Base-by-base conservation (phyloP, 345 rosid species). In the Pistacia vera region DNA sequence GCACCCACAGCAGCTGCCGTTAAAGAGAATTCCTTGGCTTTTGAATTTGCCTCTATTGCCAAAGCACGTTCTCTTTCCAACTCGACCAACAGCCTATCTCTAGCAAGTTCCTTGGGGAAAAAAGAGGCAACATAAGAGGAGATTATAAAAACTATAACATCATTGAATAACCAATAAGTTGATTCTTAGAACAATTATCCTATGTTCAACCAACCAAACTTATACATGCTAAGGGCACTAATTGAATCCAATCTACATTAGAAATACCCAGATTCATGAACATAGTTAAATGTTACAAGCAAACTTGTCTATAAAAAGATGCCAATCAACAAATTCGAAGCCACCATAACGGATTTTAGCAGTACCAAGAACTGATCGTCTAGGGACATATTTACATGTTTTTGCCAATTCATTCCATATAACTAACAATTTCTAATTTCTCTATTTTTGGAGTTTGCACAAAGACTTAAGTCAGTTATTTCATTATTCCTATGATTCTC, bases 1-100 rank as follows among this genome's bases (percentile, higher is more conserved):
- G 99, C 99, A 20, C 99, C 99, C 2, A 93, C 97, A 0, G 95
- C 90, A 5, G 99, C 97, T 61, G 99, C 92, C 18, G 97, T 84
- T 79, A 88, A 63, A 1, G 97, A 83, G 11, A 91, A 90, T 77
- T 88, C 78, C 88, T 92, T 92, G 13, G 83, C 84, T 79, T 86
- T 81, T 48, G 90, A 73, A 55, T 74, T 82, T 22, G 75, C 75
- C 72, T 81, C 86, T 59, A 69, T 63, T 20, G 87, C 81, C 61
- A 56, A 44, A 22, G 83, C 86, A 13, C 83, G 80, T n/a, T 86
- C 88, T 71, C 68, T 88, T 22, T 87, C 90, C 78, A 90, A 78
- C 78, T 88, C 94, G 38, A 77, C 85, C 74, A 81, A 56, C 71
- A 90, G 82, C 81, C 90, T 90, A 10, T 92, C 95, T 48, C 82